phyloP scores from a whole-genome alignment of 192 early-diverging fungal genomes.

The Jimgerdemannia flammicorona region DNA sequence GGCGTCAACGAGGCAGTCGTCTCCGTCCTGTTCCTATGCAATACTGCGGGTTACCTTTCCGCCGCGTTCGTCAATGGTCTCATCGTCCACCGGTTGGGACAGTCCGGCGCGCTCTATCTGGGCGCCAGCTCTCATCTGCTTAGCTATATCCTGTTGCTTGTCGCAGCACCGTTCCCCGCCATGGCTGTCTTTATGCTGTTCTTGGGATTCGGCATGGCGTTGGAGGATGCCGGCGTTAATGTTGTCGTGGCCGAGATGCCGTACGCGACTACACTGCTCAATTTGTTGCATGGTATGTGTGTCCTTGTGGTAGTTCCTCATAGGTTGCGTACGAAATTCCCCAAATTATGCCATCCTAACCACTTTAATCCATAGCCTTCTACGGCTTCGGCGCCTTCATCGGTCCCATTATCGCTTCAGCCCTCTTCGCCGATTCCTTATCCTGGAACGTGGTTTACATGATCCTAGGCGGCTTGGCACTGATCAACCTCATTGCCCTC shows the following conservation, averaged over 20 bases:
- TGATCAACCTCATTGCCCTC: conserved; percentile 15
- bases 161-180: conserved; percentile 20
- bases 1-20: conserved; percentile 17
- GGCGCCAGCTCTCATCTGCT: conserved; percentile 1
- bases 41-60: conserved; percentile 17
- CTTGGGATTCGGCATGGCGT: conserved; percentile 18
- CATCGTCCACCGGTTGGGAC: conserved; percentile 16
- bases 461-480: conserved; percentile 13
- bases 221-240: conserved; percentile 31
- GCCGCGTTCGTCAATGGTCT: conserved; percentile 20
- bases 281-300: conserved; percentile 31
- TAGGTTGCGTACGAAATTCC: neutral
- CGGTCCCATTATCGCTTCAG: conserved; percentile 21
- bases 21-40: conserved; percentile 20
- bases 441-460: conserved; percentile 28
- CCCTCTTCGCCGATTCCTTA: conserved; percentile 12
- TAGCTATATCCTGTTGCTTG: conserved; percentile 13
- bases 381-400: conserved; percentile 31
- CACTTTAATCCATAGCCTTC: conserved; percentile 11
- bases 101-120: conserved; percentile 9
- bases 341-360: neutral
- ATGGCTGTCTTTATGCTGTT: conserved; percentile 19
- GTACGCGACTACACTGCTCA: conserved; percentile 24
- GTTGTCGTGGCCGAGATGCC: conserved; percentile 24
- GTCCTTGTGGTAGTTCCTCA: too few relatives aligned